Evolutionary conservation across 441 rosid genomes (phyloP).

Genomic region (Populus hybrid): DNA sequence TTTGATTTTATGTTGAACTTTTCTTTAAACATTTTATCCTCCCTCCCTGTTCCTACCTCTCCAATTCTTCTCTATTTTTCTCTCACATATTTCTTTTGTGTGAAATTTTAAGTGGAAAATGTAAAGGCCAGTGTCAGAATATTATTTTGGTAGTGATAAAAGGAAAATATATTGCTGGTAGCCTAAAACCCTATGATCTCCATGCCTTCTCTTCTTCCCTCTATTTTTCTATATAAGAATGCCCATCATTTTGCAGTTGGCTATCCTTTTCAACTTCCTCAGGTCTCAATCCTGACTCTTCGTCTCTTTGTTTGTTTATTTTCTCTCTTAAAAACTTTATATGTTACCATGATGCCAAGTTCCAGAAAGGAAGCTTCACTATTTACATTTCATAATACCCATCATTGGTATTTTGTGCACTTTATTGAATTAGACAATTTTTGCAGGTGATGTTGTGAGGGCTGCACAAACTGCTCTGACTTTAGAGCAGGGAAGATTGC

Average conservation of each 20-base stretch:
- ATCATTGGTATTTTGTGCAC: neutral
- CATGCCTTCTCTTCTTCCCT: neutral
- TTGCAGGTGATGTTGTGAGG: slow-evolving; percentile 48
- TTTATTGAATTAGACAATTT: slow-evolving; percentile 20
- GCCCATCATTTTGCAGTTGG: neutral
- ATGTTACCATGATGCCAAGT: neutral
- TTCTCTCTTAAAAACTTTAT: neutral
- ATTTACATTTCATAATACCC: neutral
- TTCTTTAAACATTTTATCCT: neutral
- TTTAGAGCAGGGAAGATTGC: slow-evolving; percentile 59
- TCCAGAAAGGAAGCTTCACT: neutral
- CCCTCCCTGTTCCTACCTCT: neutral
- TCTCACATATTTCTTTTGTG: neutral
- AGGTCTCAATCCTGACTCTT: neutral
- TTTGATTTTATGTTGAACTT: neutral
- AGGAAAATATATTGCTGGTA: neutral
- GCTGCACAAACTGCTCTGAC: slow-evolving; percentile 63
- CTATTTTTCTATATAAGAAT: neutral
- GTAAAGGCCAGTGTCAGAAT: neutral
- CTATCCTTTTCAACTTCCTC: neutral
- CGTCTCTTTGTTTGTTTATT: neutral
- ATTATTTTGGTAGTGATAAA: neutral
- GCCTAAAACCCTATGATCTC: neutral
- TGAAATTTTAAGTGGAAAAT: neutral
- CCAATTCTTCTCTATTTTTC: neutral